A percentile compares a stretch with the other conserved stretches of the same genome.
phyloP scores from a whole-genome alignment of 2,329 filamentous ascomycete species.

The Penicillium sp. region DNA sequence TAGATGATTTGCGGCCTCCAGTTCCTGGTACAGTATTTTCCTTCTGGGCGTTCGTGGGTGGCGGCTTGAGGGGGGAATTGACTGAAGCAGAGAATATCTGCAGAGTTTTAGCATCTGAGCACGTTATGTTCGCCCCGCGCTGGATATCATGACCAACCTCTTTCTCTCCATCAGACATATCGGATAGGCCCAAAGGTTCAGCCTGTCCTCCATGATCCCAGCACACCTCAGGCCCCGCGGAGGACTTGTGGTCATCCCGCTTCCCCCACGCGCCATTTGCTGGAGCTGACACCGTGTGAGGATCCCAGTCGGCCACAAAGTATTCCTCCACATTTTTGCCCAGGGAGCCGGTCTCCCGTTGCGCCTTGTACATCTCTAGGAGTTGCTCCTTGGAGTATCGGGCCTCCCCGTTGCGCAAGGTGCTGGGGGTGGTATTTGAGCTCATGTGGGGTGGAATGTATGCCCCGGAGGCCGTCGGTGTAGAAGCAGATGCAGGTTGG shows the following conservation, averaged over 20 bases:
- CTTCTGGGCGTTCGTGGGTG: constrained; percentile 69
- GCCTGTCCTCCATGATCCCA: constrained; percentile 78
- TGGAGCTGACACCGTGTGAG: constrained; percentile 68
- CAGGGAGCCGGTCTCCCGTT: constrained; percentile 58
- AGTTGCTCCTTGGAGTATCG: constrained; percentile 82
- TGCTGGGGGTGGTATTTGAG: constrained; percentile 51
- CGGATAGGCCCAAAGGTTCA: constrained; percentile 72
- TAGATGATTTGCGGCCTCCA: constrained; percentile 74
- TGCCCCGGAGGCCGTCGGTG: constrained; percentile 47
- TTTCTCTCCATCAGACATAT: constrained; percentile 71
- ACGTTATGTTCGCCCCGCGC: neutral
- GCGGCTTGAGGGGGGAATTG: constrained; percentile 90
- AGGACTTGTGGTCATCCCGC: constrained; percentile 72
- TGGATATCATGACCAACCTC: constrained; percentile 53
- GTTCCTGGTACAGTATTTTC: constrained; percentile 47
- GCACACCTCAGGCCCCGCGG: constrained; percentile 85
- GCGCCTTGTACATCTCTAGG: constrained; percentile 70
- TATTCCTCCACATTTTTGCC: constrained; percentile 68
- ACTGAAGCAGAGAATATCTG: constrained; percentile 84
- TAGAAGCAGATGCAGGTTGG: constrained; percentile 45
- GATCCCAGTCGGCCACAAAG: constrained; percentile 79
- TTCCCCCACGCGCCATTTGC: constrained; percentile 74
- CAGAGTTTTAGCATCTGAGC: constrained; percentile 26
- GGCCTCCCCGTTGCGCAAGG: constrained; percentile 58
- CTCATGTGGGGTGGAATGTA: constrained; percentile 67